A percentile compares a stretch with the other conserved stretches of the same genome.
Conservation (phyloP, 2,329 filamentous ascomycete genomes). For the Plectosphaerella cucumerina region DNA sequence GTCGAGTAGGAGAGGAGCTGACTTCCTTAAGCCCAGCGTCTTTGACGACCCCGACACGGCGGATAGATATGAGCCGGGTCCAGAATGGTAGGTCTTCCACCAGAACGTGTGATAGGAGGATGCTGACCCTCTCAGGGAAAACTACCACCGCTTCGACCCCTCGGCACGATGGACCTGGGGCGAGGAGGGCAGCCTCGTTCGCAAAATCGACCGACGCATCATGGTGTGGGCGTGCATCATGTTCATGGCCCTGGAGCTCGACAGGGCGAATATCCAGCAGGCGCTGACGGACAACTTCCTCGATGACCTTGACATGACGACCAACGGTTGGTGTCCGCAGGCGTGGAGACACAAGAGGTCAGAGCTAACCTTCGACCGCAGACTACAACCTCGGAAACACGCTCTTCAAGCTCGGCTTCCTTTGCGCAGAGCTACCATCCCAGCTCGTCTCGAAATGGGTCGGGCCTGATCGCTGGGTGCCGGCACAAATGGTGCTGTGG, state of each 20-base stretch:
- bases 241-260: slow-evolving; percentile 45
- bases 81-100: slow-evolving; percentile 12
- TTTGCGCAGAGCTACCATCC: slow-evolving; percentile 54
- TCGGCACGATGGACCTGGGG: slow-evolving; percentile 35
- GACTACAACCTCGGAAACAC: slow-evolving; percentile 46
- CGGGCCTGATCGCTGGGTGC: slow-evolving; percentile 45
- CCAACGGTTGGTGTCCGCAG: slow-evolving; percentile 28
- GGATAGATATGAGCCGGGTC: slow-evolving; percentile 27
- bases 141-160: slow-evolving; percentile 43
- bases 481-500: slow-evolving; percentile 51
- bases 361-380: slow-evolving; percentile 5
- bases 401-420: slow-evolving; percentile 44
- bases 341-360: neutral
- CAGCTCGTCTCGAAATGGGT: slow-evolving; percentile 53
- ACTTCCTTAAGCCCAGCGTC: slow-evolving; percentile 21
- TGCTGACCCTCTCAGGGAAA: slow-evolving; percentile 24
- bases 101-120: neutral
- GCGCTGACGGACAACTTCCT: slow-evolving; percentile 39
- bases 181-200: slow-evolving; percentile 30
- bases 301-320: slow-evolving; percentile 31
- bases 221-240: slow-evolving; percentile 40
- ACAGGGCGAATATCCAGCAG: slow-evolving; percentile 37
- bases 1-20: slow-evolving; percentile 12
- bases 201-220: slow-evolving; percentile 32
- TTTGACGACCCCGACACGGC: slow-evolving; percentile 32